Evolutionary conservation across 371 early-diverging fungal genomes (phyloP).

Genomic region (Funneliformis caledonium): DNA sequence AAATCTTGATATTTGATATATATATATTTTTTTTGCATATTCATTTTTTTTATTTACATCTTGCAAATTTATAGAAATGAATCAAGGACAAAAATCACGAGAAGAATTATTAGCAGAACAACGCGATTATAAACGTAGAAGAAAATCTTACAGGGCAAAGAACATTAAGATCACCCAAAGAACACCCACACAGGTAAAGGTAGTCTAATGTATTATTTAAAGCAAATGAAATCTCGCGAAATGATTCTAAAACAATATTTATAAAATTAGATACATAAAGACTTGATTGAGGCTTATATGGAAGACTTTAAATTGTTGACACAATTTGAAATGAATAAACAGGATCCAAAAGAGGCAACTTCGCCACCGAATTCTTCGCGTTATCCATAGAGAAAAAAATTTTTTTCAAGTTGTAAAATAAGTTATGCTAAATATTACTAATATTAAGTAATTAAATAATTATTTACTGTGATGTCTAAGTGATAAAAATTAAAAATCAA

Average conservation of each 20-base stretch:
- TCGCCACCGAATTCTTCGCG: neutral
- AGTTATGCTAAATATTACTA: no score
- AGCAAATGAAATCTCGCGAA: neutral
- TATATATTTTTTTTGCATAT: neutral
- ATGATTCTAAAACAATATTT: neutral
- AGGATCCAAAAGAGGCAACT: neutral
- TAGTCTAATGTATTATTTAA: neutral
- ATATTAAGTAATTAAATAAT: no score
- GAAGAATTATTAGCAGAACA: conserved; percentile 39
- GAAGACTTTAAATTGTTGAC: conserved; percentile 38
- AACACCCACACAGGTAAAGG: conserved; percentile 42
- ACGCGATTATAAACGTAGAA: conserved; percentile 44
- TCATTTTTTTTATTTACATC: neutral
- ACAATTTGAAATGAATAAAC: conserved; percentile 27
- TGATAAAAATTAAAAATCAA: conserved; percentile 18
- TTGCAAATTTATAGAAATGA: conserved; percentile 19
- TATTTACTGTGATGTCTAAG: neutral
- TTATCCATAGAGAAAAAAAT: neutral
- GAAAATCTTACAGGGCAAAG: conserved; percentile 42
- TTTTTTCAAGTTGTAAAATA: no score
- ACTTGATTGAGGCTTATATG: conserved; percentile 37
- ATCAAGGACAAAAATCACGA: conserved; percentile 35
- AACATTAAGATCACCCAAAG: conserved; percentile 41
- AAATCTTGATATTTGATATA: neutral
- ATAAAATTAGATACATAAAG: conserved; percentile 24